Evolutionary conservation across 2,329 filamentous ascomycete genomes (phyloP).

Genomic region (Scedosporium minutisporum): DNA sequence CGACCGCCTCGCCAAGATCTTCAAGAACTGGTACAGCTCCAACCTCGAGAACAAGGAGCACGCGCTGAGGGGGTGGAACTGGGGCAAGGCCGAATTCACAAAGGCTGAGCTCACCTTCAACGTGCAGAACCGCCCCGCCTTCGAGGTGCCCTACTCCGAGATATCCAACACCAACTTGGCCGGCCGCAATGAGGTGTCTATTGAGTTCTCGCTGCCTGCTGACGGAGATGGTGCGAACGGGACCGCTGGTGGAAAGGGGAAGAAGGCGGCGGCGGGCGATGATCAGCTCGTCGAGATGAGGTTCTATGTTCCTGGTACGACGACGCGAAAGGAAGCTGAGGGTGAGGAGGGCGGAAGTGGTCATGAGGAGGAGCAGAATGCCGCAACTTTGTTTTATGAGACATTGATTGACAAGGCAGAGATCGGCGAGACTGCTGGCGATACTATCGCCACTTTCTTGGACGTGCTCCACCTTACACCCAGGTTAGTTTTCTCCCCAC

Average conservation of each 20-base stretch:
- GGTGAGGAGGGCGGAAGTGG: conserved; percentile 62
- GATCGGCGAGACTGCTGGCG: conserved; percentile 97
- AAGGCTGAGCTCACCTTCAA: conserved; percentile 95
- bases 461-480: conserved; percentile 96
- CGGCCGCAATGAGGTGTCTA: conserved; percentile 93
- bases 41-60: conserved; percentile 89
- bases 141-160: conserved; percentile 94
- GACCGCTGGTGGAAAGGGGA: conserved; percentile 59
- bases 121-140: conserved; percentile 91
- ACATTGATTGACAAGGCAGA: conserved; percentile 97
- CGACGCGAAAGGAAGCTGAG: conserved; percentile 60
- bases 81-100: conserved; percentile 95
- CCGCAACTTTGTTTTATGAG: conserved; percentile 95
- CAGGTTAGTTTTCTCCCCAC: conserved; percentile 41
- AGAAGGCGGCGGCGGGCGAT: conserved; percentile 77
- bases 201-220: conserved; percentile 76
- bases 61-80: conserved; percentile 94
- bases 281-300: conserved; percentile 98
- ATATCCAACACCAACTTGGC: conserved; percentile 97
- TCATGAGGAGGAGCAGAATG: conserved; percentile 79
- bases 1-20: conserved; percentile 81
- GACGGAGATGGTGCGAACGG: conserved; percentile 66
- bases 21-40: conserved; percentile 97
- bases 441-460: conserved; percentile 94
- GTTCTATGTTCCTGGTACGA: conserved; percentile 92